These are phyloP conservation scores for Pyrus communis DNA, from an alignment of 306 rosid species.

Conservation along the genomic window DNA sequence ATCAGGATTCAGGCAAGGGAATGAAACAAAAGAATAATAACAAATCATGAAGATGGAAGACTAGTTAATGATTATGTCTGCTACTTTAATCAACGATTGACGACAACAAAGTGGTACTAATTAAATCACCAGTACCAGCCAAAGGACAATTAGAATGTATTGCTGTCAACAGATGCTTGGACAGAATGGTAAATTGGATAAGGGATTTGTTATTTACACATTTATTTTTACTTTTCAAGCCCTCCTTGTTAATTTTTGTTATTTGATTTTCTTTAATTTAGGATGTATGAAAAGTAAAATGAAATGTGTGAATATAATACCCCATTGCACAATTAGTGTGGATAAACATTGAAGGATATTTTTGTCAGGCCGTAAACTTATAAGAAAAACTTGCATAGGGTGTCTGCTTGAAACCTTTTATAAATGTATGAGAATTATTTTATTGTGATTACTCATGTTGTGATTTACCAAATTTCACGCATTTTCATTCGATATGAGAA, in stretches of 20 bases:
- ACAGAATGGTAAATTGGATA: too few relatives aligned
- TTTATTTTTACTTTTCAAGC: too few relatives aligned
- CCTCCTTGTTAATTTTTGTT: too few relatives aligned
- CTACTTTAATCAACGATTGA: conserved; percentile 8
- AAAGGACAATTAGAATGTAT: not conserved
- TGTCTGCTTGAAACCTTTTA: too few relatives aligned
- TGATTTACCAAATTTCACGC: not conserved
- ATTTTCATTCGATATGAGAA: not conserved
- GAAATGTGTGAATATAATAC: fast-evolving
- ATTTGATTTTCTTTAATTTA: too few relatives aligned
- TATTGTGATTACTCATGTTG: not conserved
- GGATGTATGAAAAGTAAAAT: too few relatives aligned
- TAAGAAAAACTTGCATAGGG: too few relatives aligned
- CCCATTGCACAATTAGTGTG: not conserved
- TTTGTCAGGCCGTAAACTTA: not conserved
- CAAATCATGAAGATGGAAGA: not conserved
- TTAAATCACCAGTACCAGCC: not conserved
- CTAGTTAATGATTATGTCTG: conserved; percentile 12
- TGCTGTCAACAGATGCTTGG: too few relatives aligned
- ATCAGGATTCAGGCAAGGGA: not conserved
- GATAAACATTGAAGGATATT: not conserved
- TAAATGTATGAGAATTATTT: too few relatives aligned
- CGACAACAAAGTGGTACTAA: not conserved
- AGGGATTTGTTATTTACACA: too few relatives aligned
- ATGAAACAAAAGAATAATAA: not conserved